These are phyloP conservation scores for Gossypium bickii DNA, from an alignment of 345 rosid genomes.

Conservation along the genomic window DNA sequence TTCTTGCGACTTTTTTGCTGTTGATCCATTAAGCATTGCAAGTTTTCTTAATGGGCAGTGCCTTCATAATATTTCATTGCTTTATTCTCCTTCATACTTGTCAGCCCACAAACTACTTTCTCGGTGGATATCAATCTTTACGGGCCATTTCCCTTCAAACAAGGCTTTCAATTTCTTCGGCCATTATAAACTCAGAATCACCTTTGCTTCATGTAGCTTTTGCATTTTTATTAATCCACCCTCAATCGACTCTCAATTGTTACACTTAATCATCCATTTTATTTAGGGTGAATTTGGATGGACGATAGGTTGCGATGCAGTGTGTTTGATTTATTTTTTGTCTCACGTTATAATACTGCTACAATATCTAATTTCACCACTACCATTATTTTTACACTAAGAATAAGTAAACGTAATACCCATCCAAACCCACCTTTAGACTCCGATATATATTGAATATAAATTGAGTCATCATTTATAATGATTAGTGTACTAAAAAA, in stretches of 20 bases:
- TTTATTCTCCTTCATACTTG: constrained; percentile 33
- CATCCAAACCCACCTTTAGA: accelerated
- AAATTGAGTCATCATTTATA: no score
- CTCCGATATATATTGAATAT: no score
- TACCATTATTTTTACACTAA: no score
- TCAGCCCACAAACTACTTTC: constrained; percentile 37
- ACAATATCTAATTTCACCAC: accelerated
- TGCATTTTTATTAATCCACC: constrained; percentile 23
- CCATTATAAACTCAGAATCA: constrained; percentile 45
- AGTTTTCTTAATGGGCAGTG: constrained; percentile 31
- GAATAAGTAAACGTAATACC: accelerated
- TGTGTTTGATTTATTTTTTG: accelerated
- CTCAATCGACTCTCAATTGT: constrained; percentile 23
- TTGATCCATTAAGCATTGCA: constrained; percentile 21
- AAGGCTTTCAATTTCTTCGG: constrained; percentile 45
- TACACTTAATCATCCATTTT: constrained; percentile 18
- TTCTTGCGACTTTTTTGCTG: constrained; percentile 10
- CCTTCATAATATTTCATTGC: constrained; percentile 18
- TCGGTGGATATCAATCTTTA: constrained; percentile 38
- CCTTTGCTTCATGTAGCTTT: constrained; percentile 32
- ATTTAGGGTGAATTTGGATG: not conserved
- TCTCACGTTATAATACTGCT: accelerated
- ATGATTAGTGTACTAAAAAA: no score
- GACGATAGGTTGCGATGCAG: accelerated
- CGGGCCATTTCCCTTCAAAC: constrained; percentile 37